Percentiles rank a stretch among this genome's conserved stretches.
These are phyloP conservation scores for Echium plantagineum DNA, from an alignment of 257 asterid genomes.

Conservation along the genomic window DNA sequence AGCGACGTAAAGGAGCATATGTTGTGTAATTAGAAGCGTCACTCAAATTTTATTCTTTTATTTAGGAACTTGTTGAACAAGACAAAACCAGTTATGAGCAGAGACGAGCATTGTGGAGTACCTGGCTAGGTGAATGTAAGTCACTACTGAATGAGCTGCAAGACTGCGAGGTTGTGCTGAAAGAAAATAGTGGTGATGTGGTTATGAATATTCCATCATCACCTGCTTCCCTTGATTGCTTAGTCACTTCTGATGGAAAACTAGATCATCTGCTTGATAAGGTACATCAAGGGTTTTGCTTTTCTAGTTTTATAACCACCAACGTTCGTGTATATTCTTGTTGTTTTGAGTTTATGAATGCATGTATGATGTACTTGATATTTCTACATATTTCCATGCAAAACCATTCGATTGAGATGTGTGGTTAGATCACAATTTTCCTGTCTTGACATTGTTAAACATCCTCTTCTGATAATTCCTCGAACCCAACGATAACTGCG, in stretches of 20 bases:
- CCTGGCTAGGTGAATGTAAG: not conserved
- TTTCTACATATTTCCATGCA: too few relatives aligned
- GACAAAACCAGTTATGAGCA: slow-evolving; percentile 2
- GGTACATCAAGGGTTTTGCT: not conserved
- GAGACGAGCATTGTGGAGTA: not conserved
- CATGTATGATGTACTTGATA: too few relatives aligned
- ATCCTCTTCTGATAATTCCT: not conserved
- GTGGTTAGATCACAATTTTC: too few relatives aligned
- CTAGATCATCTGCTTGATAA: slow-evolving; percentile 2
- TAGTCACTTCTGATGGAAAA: not conserved
- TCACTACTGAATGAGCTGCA: slow-evolving; percentile 1
- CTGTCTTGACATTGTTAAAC: not conserved
- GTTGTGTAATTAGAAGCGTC: not conserved
- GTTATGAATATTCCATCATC: not conserved
- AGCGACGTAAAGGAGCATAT: too few relatives aligned
- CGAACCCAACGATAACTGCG: not conserved
- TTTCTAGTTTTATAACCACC: not conserved
- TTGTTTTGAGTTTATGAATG: not conserved
- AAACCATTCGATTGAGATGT: too few relatives aligned
- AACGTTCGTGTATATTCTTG: not conserved
- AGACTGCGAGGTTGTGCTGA: not conserved
- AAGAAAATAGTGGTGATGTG: not conserved
- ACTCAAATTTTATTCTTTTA: not conserved
- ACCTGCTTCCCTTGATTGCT: not conserved
- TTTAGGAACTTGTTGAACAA: slow-evolving; percentile 2